These are phyloP conservation scores for Chrysosphaeria jannelii DNA, from an alignment of 2,329 filamentous ascomycete genomes.

Conservation along the genomic window DNA sequence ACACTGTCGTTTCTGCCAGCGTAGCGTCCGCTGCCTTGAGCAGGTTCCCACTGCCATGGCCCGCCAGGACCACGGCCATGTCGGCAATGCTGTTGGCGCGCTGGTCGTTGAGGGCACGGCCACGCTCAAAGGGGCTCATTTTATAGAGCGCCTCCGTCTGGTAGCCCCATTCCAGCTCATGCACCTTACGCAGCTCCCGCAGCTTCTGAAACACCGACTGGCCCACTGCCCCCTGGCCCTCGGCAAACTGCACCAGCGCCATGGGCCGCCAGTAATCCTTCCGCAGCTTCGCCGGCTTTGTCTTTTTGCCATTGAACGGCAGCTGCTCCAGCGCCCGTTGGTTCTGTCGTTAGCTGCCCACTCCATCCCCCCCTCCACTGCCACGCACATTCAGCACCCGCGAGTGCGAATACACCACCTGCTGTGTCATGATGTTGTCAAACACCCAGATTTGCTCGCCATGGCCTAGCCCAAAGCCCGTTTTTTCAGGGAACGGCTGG, in stretches of 20 bases:
- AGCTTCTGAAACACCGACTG: slow-evolving; percentile 30
- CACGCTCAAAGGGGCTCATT: slow-evolving; percentile 15
- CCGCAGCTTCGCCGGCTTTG: slow-evolving; percentile 27
- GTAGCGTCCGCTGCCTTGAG: slow-evolving; percentile 3
- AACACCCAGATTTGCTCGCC: slow-evolving; percentile 28
- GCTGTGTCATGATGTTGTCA: slow-evolving; percentile 16
- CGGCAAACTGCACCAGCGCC: slow-evolving; percentile 25
- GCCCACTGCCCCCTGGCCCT: slow-evolving; percentile 20
- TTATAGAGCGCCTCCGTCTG: slow-evolving; percentile 13
- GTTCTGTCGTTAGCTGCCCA: slow-evolving; percentile 4
- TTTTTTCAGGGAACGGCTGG: slow-evolving; percentile 6
- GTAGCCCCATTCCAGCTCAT: slow-evolving; percentile 28
- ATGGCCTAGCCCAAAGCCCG: slow-evolving; percentile 11
- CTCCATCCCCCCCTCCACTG: neutral
- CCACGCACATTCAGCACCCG: slow-evolving; percentile 14
- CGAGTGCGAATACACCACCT: slow-evolving; percentile 21
- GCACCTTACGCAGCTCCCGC: slow-evolving; percentile 29
- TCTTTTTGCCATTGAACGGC: slow-evolving; percentile 37
- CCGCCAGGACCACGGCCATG: slow-evolving; percentile 15
- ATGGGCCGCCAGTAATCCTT: slow-evolving; percentile 37
- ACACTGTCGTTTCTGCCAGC: slow-evolving; percentile 13
- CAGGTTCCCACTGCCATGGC: slow-evolving; percentile 18
- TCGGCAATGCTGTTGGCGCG: slow-evolving; percentile 31
- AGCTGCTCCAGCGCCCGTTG: slow-evolving; percentile 10
- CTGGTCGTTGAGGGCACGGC: slow-evolving; percentile 24